Percentiles rank a stretch among this genome's conserved stretches.
Conservation (phyloP, 2,329 filamentous ascomycete species). For the Hypoxylon rubiginosum region DNA sequence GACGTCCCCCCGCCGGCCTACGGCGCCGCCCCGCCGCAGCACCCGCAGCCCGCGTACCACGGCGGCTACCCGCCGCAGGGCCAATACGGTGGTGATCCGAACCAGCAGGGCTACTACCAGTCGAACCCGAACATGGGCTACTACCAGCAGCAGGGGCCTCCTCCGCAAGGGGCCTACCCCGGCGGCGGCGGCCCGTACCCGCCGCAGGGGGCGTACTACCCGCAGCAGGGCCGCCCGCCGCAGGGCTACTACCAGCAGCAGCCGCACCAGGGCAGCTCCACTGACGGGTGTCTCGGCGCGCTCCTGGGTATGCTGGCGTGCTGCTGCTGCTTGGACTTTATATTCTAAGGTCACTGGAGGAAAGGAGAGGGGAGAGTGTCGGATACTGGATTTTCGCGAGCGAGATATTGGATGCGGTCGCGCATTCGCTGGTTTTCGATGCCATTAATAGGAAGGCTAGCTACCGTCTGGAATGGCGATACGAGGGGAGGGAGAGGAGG, state of each 20-base stretch:
- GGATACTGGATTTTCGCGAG: not conserved
- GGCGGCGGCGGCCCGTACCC: constrained; percentile 54
- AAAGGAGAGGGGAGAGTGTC: not conserved
- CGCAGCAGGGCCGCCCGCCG: constrained; percentile 48
- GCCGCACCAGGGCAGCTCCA: constrained; percentile 42
- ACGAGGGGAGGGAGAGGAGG: constrained; percentile 3
- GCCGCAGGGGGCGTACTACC: constrained; percentile 48
- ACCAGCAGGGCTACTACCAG: constrained; percentile 56
- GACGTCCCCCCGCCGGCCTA: constrained; percentile 67
- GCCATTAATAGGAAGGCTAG: not conserved
- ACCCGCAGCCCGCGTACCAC: constrained; percentile 60
- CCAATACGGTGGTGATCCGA: constrained; percentile 45
- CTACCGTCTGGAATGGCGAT: not conserved
- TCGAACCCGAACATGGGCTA: constrained; percentile 60
- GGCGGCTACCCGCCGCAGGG: constrained; percentile 49
- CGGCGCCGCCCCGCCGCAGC: constrained; percentile 58
- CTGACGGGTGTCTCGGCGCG: constrained; percentile 57
- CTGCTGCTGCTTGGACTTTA: constrained; percentile 69
- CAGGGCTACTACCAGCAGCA: constrained; percentile 55
- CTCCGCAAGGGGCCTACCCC: constrained; percentile 53
- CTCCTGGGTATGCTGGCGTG: constrained; percentile 66
- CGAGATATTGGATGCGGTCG: not conserved
- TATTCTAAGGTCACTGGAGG: constrained; percentile 65
- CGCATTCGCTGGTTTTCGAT: not conserved
- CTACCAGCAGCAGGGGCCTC: constrained; percentile 57